phyloP scores from a whole-genome alignment of 371 early-diverging fungal genomes.

The Apophysomyces ossiformis region DNA sequence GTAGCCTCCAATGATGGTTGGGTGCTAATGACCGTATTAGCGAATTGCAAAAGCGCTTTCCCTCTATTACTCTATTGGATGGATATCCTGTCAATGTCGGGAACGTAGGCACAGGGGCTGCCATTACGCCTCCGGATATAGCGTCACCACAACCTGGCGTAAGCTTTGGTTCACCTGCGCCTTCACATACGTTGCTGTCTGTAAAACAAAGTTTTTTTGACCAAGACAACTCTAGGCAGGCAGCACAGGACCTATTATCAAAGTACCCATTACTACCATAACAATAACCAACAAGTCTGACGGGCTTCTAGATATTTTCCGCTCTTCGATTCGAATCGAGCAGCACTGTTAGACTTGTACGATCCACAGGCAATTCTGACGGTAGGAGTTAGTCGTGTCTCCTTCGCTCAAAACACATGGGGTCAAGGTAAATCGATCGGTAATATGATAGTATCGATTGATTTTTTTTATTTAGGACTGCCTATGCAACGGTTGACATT shows the following conservation, averaged over 20 bases:
- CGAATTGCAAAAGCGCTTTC: slow-evolving; percentile 40
- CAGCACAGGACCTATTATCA: slow-evolving; percentile 41
- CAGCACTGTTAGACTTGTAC: slow-evolving; percentile 40
- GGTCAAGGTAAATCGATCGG: slow-evolving; percentile 36
- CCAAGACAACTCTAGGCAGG: slow-evolving; percentile 39
- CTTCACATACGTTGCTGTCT: slow-evolving; percentile 16
- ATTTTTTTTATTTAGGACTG: slow-evolving; percentile 5
- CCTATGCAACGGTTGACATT: slow-evolving; percentile 16
- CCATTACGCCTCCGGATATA: slow-evolving; percentile 11
- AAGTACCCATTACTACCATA: slow-evolving; percentile 18
- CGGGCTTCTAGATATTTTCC: slow-evolving; percentile 34
- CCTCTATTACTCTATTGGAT: slow-evolving; percentile 48
- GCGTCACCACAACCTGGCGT: slow-evolving; percentile 9
- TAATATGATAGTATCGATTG: not conserved
- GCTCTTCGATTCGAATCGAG: slow-evolving; percentile 44
- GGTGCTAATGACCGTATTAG: slow-evolving; percentile 8
- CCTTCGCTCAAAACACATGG: slow-evolving; percentile 36
- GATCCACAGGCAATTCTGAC: slow-evolving; percentile 42
- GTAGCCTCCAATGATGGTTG: not conserved
- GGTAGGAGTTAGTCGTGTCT: slow-evolving; percentile 28
- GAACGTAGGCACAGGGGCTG: not conserved
- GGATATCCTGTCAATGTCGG: slow-evolving; percentile 2
- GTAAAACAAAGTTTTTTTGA: slow-evolving; percentile 36
- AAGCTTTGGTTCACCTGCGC: slow-evolving; percentile 12
- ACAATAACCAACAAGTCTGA: not conserved